Conservation (phyloP, 192 early-diverging fungal genomes). For the Funneliformis mosseae region DNA sequence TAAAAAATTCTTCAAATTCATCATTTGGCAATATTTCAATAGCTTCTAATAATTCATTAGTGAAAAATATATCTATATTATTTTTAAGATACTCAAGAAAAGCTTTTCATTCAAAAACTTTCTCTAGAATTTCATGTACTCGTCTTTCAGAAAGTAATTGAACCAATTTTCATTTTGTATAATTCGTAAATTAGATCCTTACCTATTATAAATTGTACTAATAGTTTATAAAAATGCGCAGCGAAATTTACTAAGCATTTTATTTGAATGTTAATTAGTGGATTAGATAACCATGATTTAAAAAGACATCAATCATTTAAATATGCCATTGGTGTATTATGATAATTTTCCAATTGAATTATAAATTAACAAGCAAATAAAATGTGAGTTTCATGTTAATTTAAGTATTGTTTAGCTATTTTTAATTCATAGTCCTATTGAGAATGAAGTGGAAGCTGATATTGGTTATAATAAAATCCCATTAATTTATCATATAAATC, state of each 20-base stretch:
- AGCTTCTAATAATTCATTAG: background rate
- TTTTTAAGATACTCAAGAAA: background rate
- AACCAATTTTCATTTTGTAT: background rate
- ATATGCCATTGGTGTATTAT: background rate
- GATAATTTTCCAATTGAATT: background rate
- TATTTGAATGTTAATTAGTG: background rate
- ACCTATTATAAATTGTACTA: background rate
- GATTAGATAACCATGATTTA: background rate
- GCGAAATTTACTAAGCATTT: background rate
- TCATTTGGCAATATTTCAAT: background rate
- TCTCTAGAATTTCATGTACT: conserved; percentile 1
- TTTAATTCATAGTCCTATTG: background rate
- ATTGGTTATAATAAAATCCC: background rate
- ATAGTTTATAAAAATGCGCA: background rate
- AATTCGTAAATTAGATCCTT: background rate
- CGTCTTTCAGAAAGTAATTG: background rate
- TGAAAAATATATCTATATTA: conserved; percentile 10
- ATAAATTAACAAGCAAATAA: background rate
- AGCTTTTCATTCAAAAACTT: background rate
- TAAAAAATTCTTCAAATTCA: background rate
- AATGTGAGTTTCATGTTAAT: background rate
- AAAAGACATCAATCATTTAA: background rate
- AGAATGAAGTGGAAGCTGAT: no score
- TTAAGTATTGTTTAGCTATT: background rate
- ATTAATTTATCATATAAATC: conserved; percentile 10